Conservation (phyloP, 257 asterid genomes). For the Asclepias syriaca region DNA sequence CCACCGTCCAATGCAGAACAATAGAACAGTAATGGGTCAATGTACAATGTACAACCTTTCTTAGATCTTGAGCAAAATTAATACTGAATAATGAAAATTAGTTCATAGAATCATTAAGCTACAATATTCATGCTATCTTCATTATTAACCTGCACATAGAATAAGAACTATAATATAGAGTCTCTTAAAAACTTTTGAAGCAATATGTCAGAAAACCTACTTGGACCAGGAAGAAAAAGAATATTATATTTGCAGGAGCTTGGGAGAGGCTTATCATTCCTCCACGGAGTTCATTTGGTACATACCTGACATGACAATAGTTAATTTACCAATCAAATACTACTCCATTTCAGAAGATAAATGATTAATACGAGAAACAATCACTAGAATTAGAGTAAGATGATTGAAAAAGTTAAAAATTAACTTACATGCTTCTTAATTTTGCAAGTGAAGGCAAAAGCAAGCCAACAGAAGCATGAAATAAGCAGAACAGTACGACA, state of each 20-base stretch:
- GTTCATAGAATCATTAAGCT: background rate
- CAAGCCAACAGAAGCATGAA: slow-evolving; percentile 66
- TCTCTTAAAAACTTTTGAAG: background rate
- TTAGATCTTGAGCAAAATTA: background rate
- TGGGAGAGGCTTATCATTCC: slow-evolving; percentile 80
- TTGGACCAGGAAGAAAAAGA: slow-evolving; percentile 57
- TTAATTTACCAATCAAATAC: slow-evolving; percentile 5
- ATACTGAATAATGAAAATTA: background rate
- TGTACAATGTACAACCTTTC: background rate
- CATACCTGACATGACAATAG: slow-evolving; percentile 49
- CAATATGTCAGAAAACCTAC: slow-evolving; percentile 30
- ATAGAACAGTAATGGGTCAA: background rate
- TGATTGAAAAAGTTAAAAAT: background rate
- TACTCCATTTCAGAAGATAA: background rate
- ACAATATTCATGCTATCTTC: background rate
- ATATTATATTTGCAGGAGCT: slow-evolving; percentile 61
- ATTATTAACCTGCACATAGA: background rate
- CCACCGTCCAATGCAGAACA: background rate
- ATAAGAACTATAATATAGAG: background rate
- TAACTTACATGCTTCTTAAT: slow-evolving; percentile 81
- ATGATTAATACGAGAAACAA: background rate
- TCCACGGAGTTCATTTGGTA: slow-evolving; percentile 92
- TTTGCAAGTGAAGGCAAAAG: slow-evolving; percentile 86
- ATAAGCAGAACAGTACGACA: slow-evolving; percentile 61
- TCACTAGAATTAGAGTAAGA: background rate